Evolutionary conservation across 495 filamentous ascomycete genomes (phyloP).

Genomic region (Podospora tetraspora): DNA sequence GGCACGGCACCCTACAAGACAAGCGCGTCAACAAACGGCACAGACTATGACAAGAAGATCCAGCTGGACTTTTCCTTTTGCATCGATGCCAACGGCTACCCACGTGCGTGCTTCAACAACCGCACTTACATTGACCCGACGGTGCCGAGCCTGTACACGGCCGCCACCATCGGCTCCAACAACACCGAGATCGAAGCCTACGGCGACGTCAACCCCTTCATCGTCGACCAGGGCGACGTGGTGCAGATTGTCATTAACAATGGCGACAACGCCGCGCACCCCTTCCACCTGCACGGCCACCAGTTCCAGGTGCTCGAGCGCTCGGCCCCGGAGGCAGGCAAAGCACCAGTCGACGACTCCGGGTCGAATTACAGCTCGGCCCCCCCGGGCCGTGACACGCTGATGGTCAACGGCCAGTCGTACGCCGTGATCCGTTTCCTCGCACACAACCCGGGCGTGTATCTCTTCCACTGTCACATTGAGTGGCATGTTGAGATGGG

Average conservation of each 20-base stretch:
- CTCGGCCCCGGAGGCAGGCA: conserved; percentile 25
- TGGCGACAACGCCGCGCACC: conserved; percentile 54
- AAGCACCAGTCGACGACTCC: conserved; percentile 37
- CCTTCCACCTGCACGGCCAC: conserved; percentile 64
- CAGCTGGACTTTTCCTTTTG: conserved; percentile 57
- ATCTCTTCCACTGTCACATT: conserved; percentile 77
- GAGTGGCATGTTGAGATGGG: conserved; percentile 77
- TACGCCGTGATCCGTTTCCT: conserved; percentile 55
- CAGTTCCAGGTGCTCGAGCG: conserved; percentile 68
- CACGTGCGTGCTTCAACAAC: conserved; percentile 71
- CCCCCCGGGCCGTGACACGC: conserved; percentile 50
- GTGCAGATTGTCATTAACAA: conserved; percentile 83
- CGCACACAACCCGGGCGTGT: conserved; percentile 69
- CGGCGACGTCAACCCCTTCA: conserved; percentile 64
- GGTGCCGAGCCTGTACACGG: conserved; percentile 76
- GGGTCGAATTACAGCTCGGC: conserved; percentile 32
- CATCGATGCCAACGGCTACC: conserved; percentile 56
- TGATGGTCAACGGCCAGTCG: conserved; percentile 49
- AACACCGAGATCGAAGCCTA: conserved; percentile 64
- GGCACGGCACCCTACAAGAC: conserved; percentile 36
- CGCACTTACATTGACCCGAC: conserved; percentile 66
- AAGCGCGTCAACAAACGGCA: neutral
- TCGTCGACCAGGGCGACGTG: conserved; percentile 59
- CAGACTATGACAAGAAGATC: conserved; percentile 48
- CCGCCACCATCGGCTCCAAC: conserved; percentile 53